Evolutionary conservation across 2,329 filamentous ascomycete species (phyloP).

Genomic region (Penicillium sp.): DNA sequence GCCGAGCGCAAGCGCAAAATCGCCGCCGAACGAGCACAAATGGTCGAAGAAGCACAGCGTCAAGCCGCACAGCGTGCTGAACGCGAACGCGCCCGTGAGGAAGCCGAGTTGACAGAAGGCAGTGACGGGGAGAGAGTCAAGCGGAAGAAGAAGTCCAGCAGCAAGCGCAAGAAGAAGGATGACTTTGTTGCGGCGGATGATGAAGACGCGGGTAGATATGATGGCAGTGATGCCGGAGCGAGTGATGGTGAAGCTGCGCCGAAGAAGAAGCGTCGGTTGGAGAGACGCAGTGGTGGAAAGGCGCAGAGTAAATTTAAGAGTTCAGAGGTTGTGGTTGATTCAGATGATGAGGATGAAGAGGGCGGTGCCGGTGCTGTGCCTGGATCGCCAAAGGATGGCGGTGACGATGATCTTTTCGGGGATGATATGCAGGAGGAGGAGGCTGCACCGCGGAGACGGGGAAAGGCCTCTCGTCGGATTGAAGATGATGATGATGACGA

Average conservation of each 20-base stretch:
- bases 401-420: slow-evolving; percentile 36
- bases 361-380: slow-evolving; percentile 33
- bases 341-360: slow-evolving; percentile 58
- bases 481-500: slow-evolving; percentile 48
- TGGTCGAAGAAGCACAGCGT: slow-evolving; percentile 74
- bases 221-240: slow-evolving; percentile 36
- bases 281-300: slow-evolving; percentile 53
- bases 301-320: slow-evolving; percentile 75
- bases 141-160: slow-evolving; percentile 66
- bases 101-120: slow-evolving; percentile 80
- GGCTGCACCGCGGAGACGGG: slow-evolving; percentile 38
- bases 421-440: slow-evolving; percentile 45
- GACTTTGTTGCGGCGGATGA: slow-evolving; percentile 42
- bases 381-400: slow-evolving; percentile 19
- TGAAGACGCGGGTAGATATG: slow-evolving; percentile 47
- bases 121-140: slow-evolving; percentile 82
- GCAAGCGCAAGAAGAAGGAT: slow-evolving; percentile 65
- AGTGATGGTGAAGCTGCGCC: slow-evolving; percentile 45
- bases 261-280: slow-evolving; percentile 65
- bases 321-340: slow-evolving; percentile 79
- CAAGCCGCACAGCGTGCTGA: slow-evolving; percentile 72
- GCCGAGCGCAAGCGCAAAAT: slow-evolving; percentile 78
- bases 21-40: slow-evolving; percentile 79
- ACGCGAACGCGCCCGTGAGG: slow-evolving; percentile 68
- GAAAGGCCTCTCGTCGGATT: slow-evolving; percentile 39